A percentile compares a stretch with the other conserved stretches of the same genome.
Conservation (phyloP, 352 stramenopile genomes). For the Phytophthora gonapodyides region DNA sequence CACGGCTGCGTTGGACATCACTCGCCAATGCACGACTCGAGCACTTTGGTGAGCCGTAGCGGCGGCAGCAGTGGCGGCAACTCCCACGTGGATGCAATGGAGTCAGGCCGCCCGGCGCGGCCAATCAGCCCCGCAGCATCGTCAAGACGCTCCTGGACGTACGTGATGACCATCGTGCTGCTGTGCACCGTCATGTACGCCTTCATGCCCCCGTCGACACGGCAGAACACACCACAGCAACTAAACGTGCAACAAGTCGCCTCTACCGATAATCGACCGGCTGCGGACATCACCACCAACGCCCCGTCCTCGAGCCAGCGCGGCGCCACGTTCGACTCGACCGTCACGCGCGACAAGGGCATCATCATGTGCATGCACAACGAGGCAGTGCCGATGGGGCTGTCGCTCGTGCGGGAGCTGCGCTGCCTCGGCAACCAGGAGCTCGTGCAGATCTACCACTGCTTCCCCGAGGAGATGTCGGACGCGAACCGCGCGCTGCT, state of each 20-base stretch:
- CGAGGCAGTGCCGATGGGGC: conserved; percentile 39
- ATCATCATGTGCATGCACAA: conserved; percentile 57
- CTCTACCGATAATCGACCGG: conserved; percentile 1
- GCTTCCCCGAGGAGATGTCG: conserved; percentile 48
- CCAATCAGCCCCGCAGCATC: conserved; percentile 1
- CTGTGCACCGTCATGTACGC: conserved; percentile 25
- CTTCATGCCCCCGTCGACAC: conserved; percentile 16
- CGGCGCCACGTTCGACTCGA: conserved; percentile 23
- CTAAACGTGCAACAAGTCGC: conserved; percentile 2
- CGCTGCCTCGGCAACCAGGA: conserved; percentile 53
- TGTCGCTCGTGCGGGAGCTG: conserved; percentile 52
- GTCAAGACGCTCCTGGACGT: conserved; percentile 24
- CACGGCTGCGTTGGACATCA: conserved; percentile 3
- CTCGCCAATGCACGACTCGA: conserved; percentile 22
- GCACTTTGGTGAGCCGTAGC: conserved; percentile 25
- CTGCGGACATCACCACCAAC: conserved; percentile 11
- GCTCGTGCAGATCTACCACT: conserved; percentile 59
- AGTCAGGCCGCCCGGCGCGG: conserved; percentile 8
- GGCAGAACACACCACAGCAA: not conserved
- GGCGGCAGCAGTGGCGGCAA: conserved; percentile 7
- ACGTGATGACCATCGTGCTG: conserved; percentile 16
- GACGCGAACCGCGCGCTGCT: conserved; percentile 36
- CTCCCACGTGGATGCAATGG: conserved; percentile 15
- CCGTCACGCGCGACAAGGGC: conserved; percentile 33
- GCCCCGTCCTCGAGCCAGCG: conserved; percentile 19